These are phyloP conservation scores for Cucurbita pepo DNA, from an alignment of 306 rosid species.

Conservation along the genomic window DNA sequence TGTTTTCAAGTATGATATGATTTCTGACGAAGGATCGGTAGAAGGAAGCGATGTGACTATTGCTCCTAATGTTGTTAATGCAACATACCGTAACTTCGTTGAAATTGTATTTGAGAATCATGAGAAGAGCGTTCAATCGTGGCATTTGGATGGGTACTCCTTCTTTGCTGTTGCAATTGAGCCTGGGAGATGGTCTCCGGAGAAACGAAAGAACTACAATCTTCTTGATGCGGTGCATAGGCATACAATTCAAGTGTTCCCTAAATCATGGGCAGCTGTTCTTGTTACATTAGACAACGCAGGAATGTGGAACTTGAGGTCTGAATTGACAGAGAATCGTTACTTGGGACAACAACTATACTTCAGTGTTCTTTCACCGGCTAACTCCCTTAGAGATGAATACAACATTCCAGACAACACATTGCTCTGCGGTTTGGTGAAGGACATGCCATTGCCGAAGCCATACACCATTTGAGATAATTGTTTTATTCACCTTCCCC, in stretches of 20 bases:
- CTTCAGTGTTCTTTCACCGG: background rate
- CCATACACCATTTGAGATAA: background rate
- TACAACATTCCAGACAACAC: background rate
- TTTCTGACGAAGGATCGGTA: background rate
- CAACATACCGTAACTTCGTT: background rate
- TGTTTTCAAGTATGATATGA: background rate
- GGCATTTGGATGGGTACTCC: background rate
- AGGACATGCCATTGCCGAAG: background rate
- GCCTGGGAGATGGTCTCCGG: background rate
- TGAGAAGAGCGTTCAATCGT: background rate
- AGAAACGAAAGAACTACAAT: background rate
- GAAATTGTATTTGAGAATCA: background rate
- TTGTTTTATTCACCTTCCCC: no score
- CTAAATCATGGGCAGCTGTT: background rate
- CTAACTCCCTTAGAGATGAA: background rate
- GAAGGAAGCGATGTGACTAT: background rate
- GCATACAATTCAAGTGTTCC: background rate
- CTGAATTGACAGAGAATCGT: background rate
- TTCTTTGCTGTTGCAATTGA: background rate
- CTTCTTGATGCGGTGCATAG: background rate
- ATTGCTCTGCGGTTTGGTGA: background rate
- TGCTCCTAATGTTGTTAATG: background rate
- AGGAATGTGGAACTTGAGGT: background rate
- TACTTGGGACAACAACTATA: background rate
- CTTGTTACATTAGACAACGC: background rate